These are phyloP conservation scores for Gastrolobium villosum DNA, from an alignment of 306 rosid species.

Conservation along the genomic window DNA sequence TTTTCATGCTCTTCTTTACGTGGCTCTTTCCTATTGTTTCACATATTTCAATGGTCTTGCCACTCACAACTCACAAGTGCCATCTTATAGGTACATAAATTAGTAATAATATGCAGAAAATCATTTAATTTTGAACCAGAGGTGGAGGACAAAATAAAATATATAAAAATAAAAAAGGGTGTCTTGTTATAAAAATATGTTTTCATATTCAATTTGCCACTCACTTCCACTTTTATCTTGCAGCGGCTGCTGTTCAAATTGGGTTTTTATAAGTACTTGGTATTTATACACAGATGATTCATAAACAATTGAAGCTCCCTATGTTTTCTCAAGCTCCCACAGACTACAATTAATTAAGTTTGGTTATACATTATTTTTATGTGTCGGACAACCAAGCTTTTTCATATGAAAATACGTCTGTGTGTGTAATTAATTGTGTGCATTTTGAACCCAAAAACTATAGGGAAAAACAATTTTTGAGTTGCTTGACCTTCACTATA, in stretches of 20 bases:
- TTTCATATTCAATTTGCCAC: constrained; percentile 8
- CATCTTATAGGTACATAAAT: constrained; percentile 13
- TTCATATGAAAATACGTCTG: neutral
- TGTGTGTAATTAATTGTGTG: neutral
- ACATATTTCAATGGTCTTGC: constrained; percentile 9
- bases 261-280: neutral
- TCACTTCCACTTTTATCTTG: neutral
- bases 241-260: neutral
- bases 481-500: neutral
- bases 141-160: neutral
- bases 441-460: neutral
- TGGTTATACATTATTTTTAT: too few species aligned
- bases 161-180: neutral
- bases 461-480: neutral
- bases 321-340: neutral
- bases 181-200: neutral
- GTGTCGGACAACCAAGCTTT: neutral
- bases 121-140: neutral
- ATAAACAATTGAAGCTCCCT: neutral
- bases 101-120: neutral
- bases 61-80: constrained; percentile 37
- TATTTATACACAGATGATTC: neutral
- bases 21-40: constrained; percentile 45
- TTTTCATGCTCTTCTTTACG: constrained; percentile 27
- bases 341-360: neutral